A percentile compares a stretch with the other conserved stretches of the same genome.
These are phyloP conservation scores for Cladophialophora exuberans DNA, from an alignment of 2,329 filamentous ascomycete species.

Conservation along the genomic window DNA sequence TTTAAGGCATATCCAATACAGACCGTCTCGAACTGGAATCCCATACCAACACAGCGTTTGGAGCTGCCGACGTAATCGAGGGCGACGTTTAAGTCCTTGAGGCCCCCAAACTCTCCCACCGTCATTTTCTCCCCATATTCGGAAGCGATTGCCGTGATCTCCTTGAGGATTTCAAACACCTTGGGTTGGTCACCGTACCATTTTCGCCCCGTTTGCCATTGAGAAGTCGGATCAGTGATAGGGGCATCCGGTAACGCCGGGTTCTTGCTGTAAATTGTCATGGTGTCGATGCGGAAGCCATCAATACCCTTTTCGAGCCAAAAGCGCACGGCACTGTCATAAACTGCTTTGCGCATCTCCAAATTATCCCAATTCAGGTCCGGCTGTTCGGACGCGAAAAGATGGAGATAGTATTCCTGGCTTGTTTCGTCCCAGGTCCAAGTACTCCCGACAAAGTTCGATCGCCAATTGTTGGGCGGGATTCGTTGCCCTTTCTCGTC, in stretches of 20 bases:
- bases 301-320: slow-evolving; percentile 73
- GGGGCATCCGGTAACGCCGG: neutral
- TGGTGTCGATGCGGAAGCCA: slow-evolving; percentile 65
- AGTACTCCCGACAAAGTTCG: slow-evolving; percentile 40
- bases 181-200: too few species aligned
- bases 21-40: neutral
- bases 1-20: too few species aligned
- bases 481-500: slow-evolving; percentile 56
- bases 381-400: slow-evolving; percentile 72
- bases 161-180: neutral
- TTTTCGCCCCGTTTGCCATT: too few species aligned
- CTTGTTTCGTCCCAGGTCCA: slow-evolving; percentile 25
- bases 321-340: slow-evolving; percentile 69
- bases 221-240: neutral
- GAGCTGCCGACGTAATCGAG: neutral
- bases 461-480: slow-evolving; percentile 62
- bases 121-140: neutral
- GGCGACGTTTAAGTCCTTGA: neutral
- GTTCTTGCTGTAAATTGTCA: slow-evolving; percentile 27
- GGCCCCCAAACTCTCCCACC: neutral
- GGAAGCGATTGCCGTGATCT: neutral
- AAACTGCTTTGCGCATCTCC: slow-evolving; percentile 65
- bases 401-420: slow-evolving; percentile 65
- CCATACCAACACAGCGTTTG: neutral
- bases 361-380: slow-evolving; percentile 78